Base-by-base conservation (phyloP, 306 rosid species). In the Quercus aquifolioides region DNA sequence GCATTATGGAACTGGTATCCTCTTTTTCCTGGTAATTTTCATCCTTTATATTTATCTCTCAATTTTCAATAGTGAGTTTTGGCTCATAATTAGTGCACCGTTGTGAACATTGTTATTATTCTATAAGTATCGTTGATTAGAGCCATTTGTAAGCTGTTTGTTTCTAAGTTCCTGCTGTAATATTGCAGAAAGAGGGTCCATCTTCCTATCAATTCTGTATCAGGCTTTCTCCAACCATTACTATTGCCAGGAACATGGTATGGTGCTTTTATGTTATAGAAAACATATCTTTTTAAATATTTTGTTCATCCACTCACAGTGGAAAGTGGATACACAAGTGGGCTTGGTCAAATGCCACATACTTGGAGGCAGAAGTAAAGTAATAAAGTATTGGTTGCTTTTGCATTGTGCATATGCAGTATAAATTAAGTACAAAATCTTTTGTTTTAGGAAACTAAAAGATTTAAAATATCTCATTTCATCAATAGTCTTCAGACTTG, bases 1-100 rank as follows among this genome's bases (percentile, higher is more conserved):
- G 81, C 87, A 68, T 87, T 85, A 86, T 71, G 80, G 94, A 88
- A 89, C 88, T 92, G 99, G 99, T 94, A 94, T 88, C 91, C 76
- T 35, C 85, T 81, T 82, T 90, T 87, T 90, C 88, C 80, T 69
- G 88, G 83, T 86, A 88, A 58, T 80, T 85, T 84, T 88, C 73
- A 75, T 84, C 83, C 71, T 77, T 75, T 23, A 57, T 76, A 75
- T 76, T 81, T 85, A 74, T 74, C 23, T 57, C 69, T 56, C n/a
- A n/a, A 64, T 80, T 81, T 75, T 19, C 75, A 70, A 62, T 49
- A 51, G 69, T 72, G 69, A 41, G 51, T 35, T 71, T 75, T 1
- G 54, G 26, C 41, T 76, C 70, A 72, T 26, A 52, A 30, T 67
- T 56, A 5, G 55, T 54, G n/a, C 69, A 41, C 71, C 12, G 41